Evolutionary conservation across 1,139 yeast species (phyloP), one percentile per base, ranked within the genome.

Genomic region (Blastobotrys indianensis): DNA sequence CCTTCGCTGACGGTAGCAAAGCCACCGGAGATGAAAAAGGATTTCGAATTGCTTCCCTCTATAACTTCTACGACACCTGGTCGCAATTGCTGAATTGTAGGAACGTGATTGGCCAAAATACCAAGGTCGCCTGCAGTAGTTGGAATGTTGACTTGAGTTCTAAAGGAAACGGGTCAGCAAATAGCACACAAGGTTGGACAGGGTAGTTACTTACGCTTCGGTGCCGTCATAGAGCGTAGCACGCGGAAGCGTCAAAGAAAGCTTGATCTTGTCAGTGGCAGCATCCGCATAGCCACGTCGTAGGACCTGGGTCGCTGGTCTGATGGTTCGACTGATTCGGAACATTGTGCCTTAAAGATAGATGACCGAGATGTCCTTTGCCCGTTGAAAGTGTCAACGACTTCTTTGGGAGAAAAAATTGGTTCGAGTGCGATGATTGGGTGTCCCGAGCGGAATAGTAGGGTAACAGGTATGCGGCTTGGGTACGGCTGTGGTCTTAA

Each of bases 1-100:
- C 90, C 95, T 69, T 97, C 97, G 68, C 87, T 92, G 54, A 94
- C 95, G 51, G 95, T 82, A 54, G 97, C 98, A 63, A 92, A 85
- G 55, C 99, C 99, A 56, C 98, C 98, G 54, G 95, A 81, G 58
- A 92, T 92, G 54, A 78, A 79, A 72, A 76, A 92, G 72, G 84
- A 87, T 75, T 86, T 87, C 65, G 80, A 78, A 62, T 79, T 74
- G 57, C 92, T 94, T 47, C 81, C 70, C 68, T 86, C 88, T 59
- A 87, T 82, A 65, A 92, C 80, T 72, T 90, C 97, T 61, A 92
- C 85, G 54, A 94, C 78, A 69, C 99, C 99, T 61, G 98, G 96
- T 67, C 84, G 81, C 68, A 92, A 81, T 77, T 94, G 96, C 74
- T 94, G 97, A 57, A 92, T 90, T 64, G 86, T 82, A 63, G 99